These are phyloP conservation scores for Eucalyptus pauciflora DNA, from an alignment of 345 rosid genomes.

Conservation along the genomic window DNA sequence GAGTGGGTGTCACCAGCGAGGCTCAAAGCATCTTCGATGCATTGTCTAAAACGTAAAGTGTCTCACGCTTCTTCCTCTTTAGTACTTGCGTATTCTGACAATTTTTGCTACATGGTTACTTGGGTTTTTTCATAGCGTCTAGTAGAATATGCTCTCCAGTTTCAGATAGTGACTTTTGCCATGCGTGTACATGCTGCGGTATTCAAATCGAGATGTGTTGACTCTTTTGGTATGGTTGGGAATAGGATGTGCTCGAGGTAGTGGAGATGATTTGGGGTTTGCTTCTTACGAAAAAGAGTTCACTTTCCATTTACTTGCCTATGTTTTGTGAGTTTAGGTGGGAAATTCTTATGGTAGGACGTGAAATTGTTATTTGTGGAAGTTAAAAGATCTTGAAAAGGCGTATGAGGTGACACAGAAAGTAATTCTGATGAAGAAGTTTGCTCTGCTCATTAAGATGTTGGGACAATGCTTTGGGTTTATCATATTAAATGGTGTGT, in stretches of 20 bases:
- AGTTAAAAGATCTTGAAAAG: background rate
- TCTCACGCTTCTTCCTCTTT: background rate
- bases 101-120: background rate
- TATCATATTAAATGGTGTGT: background rate
- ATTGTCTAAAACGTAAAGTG: constrained; percentile 75
- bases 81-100: background rate
- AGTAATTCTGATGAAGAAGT: background rate
- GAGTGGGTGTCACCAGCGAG: constrained; percentile 86
- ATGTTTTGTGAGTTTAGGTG: background rate
- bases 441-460: background rate
- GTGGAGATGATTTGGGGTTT: background rate
- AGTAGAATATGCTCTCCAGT: background rate
- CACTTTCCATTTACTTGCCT: background rate
- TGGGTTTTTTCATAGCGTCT: background rate
- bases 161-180: background rate
- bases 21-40: constrained; percentile 87
- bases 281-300: background rate
- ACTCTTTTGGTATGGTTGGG: background rate
- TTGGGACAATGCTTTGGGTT: background rate
- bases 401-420: background rate
- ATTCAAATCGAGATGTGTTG: background rate
- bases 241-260: background rate
- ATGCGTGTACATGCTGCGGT: background rate
- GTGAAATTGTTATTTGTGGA: background rate
- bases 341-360: background rate